phyloP scores from a whole-genome alignment of 768 basidiomycete genomes.

The Termitomyces sp. region DNA sequence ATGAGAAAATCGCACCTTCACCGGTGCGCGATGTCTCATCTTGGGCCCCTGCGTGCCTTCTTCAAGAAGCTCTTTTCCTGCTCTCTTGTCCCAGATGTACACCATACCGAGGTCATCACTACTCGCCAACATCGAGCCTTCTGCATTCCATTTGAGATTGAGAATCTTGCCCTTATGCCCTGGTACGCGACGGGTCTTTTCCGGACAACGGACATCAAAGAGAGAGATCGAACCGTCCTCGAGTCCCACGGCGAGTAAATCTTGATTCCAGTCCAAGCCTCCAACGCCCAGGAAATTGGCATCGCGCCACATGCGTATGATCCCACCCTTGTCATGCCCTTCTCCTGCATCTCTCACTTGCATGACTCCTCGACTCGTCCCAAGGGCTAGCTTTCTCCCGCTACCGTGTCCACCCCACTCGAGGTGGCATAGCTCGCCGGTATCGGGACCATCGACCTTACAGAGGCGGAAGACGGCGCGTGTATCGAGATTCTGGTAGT shows the following conservation, averaged over 20 bases:
- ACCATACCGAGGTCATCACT: conserved; percentile 86
- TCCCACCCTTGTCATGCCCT: conserved; percentile 25
- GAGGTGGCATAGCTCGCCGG: conserved; percentile 38
- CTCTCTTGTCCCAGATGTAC: conserved; percentile 73
- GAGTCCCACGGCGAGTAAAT: conserved; percentile 60
- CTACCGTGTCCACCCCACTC: conserved; percentile 42
- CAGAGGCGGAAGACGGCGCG: conserved; percentile 49
- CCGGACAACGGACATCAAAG: conserved; percentile 50
- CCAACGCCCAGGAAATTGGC: conserved; percentile 20
- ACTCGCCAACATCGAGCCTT: conserved; percentile 74
- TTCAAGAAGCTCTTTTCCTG: conserved; percentile 23
- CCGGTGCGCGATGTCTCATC: conserved; percentile 63
- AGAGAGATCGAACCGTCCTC: conserved; percentile 59
- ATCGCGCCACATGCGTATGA: conserved; percentile 35
- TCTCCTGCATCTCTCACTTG: conserved; percentile 46
- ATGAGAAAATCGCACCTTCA: conserved; percentile 30
- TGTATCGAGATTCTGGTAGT: conserved; percentile 56
- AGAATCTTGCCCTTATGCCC: conserved; percentile 71
- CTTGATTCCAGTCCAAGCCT: conserved; percentile 50
- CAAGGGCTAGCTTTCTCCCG: conserved; percentile 42
- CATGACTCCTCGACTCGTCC: conserved; percentile 44
- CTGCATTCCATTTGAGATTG: conserved; percentile 70
- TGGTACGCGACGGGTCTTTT: conserved; percentile 18
- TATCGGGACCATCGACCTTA: conserved; percentile 22
- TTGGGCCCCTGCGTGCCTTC: conserved; percentile 53